Base-by-base conservation (phyloP, 1,139 yeast species). In the Debaryomyces sp. region DNA sequence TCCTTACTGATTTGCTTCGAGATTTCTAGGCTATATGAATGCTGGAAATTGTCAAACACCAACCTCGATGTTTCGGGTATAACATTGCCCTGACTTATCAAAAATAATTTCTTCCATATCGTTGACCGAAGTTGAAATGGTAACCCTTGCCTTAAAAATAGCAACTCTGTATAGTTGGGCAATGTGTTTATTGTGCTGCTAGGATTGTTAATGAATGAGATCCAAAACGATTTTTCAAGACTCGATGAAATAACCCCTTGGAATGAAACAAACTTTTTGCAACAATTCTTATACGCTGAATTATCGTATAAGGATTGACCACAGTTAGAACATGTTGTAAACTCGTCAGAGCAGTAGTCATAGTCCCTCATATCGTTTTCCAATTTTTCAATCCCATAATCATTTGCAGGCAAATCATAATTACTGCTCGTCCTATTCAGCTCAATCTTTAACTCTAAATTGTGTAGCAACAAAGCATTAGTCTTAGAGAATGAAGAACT, bases 1-100 rank as follows among this genome's bases (percentile, higher is more conserved):
- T 85, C 90, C 53, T 86, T 81, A 41, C 77, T 72, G 52, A 85
- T 85, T 53, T 84, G 86, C 50, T 78, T 73, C 4, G 79, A 70
- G 9, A 74, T 70, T 45, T 70, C 77, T 6, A 64, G 52, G 55
- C 63, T 68, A 57, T 75, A 75, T 2, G 78, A 72, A 55, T 75
- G 80, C 52, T 75, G 80, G 53, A 75, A 75, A 60, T 75, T 75
- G 42, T 61, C 59, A 57, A 59, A 75, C 5, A 75, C 67, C 47
- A 71, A 60, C 40, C 55, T 54, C 4, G 76, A 65, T 7, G 75
- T 63, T 26, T 68, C 70, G 1, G 80, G 79, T n/a, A 73, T 61
- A 30, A 59, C 57, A 41, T 62, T 57, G 27, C 60, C 57, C 13
- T 60, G 60, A 52, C 63, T 64, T 39, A 74, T 62, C 42, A 74